These are phyloP conservation scores for Penicillium alfredii DNA, from an alignment of 495 filamentous ascomycete species.

Conservation along the genomic window DNA sequence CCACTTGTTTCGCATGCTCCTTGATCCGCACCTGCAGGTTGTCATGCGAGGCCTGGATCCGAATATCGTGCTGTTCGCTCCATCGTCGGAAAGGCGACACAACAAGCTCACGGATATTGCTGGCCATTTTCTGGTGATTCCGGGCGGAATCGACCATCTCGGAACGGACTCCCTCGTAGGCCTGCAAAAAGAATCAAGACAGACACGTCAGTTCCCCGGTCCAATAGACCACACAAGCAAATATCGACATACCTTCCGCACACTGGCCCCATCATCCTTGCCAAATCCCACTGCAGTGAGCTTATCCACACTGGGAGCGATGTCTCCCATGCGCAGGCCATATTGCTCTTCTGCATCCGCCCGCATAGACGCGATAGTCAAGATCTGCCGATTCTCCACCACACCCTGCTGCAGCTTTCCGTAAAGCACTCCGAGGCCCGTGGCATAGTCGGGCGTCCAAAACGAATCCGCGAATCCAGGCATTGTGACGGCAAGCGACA, in stretches of 20 bases:
- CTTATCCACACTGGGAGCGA: slow-evolving; percentile 74
- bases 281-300: slow-evolving; percentile 72
- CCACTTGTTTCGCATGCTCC: slow-evolving; percentile 85
- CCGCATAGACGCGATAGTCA: slow-evolving; percentile 87
- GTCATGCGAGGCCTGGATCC: slow-evolving; percentile 88
- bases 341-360: slow-evolving; percentile 94
- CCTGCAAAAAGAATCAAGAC: slow-evolving; percentile 44
- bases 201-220: background rate
- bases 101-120: slow-evolving; percentile 92
- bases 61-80: slow-evolving; percentile 88
- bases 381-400: slow-evolving; percentile 88
- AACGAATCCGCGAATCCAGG: slow-evolving; percentile 89
- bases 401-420: slow-evolving; percentile 95
- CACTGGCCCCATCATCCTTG: slow-evolving; percentile 92
- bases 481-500: slow-evolving; percentile 44
- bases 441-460: slow-evolving; percentile 91
- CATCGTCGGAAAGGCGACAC: slow-evolving; percentile 89
- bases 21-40: slow-evolving; percentile 86
- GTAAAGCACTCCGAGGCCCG: slow-evolving; percentile 91
- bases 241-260: slow-evolving; percentile 66
- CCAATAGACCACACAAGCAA: too few species aligned
- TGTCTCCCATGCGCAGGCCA: slow-evolving; percentile 72
- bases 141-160: slow-evolving; percentile 92
- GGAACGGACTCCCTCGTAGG: slow-evolving; percentile 88
- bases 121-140: slow-evolving; percentile 90